Evolutionary conservation across 495 filamentous ascomycete genomes (phyloP), one percentile per base, ranked within the genome.

Genomic region (Umbilicaria muhlenbergii): DNA sequence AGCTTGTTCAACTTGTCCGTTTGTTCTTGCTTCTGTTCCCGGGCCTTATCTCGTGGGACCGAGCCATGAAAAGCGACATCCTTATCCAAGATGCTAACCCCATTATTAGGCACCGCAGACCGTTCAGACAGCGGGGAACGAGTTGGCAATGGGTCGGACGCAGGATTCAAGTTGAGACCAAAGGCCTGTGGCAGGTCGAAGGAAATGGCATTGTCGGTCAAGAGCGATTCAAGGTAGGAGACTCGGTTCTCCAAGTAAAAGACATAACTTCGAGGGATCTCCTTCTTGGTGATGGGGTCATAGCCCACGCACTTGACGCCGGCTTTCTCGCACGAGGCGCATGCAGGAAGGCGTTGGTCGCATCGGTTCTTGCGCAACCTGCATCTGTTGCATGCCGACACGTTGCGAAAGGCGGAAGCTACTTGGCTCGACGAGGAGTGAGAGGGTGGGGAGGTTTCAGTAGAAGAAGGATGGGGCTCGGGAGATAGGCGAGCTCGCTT

Each of bases 361-460:
- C 89, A 96, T 21, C 87, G 75, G 54, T 96, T 94, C 64, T 96
- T 96, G 50, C 89, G 76, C 49, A 89, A 63, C 11, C 89, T 77
- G 57, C 89, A 96, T 16, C 89, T 77, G 63, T 94, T 92, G 59
- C 89, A 96, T 38, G 89, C 89, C 49, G 82, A 89, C 47, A 96
- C 89, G 58, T 94, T 94, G 51, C 88, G 80, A 60, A 95, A 94
- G 13, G 77, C 71, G 6, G 77, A 78, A 36, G 65, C 66, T 36
- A 59, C 52, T 4, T 63, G 46, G 40, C 47, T 50, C 53, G 11
- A 56, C 45, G 17, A 55, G 48, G 19, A 45, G 45, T 39, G 52
- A 49, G 38, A 37, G 39, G 37, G 38, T 31, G 35, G 44, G 14
- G 17, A 21, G 35, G 45, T 13, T 11, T 14, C 21, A 16, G 28